These are phyloP conservation scores for Boletus patriciae DNA, from an alignment of 768 basidiomycete species.

Conservation along the genomic window DNA sequence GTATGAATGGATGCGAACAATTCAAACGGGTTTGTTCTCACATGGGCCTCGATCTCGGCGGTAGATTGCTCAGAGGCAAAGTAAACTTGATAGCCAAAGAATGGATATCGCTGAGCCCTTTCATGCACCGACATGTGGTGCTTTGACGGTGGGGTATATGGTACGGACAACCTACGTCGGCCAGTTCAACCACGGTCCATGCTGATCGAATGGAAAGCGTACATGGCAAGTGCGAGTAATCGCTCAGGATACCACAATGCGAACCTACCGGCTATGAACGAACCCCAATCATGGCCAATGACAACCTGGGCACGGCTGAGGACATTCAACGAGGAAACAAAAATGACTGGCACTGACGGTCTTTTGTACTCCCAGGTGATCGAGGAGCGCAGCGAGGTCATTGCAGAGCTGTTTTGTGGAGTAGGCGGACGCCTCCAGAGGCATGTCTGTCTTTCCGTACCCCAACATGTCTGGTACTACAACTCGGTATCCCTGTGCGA, in stretches of 20 bases:
- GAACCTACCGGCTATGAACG: slow-evolving; percentile 61
- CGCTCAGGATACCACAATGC: slow-evolving; percentile 72
- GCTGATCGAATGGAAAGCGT: slow-evolving; percentile 24
- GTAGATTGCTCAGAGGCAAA: slow-evolving; percentile 56
- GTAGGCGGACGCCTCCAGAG: slow-evolving; percentile 53
- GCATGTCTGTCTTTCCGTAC: slow-evolving; percentile 68
- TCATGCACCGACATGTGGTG: slow-evolving; percentile 51
- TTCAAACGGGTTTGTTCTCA: slow-evolving; percentile 27
- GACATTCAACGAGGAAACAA: neutral
- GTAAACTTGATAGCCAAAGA: slow-evolving; percentile 68
- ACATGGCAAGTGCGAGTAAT: slow-evolving; percentile 60
- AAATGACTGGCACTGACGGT: slow-evolving; percentile 44
- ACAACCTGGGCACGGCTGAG: slow-evolving; percentile 45
- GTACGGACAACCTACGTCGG: slow-evolving; percentile 56
- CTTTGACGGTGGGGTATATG: slow-evolving; percentile 60
- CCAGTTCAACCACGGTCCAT: neutral
- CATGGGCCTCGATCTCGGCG: slow-evolving; percentile 55
- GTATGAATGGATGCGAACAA: slow-evolving; percentile 11
- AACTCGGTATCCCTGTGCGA: slow-evolving; percentile 58
- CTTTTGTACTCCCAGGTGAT: slow-evolving; percentile 49
- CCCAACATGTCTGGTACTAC: slow-evolving; percentile 53
- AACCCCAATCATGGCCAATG: slow-evolving; percentile 84
- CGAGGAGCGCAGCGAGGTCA: slow-evolving; percentile 67
- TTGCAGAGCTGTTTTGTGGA: slow-evolving; percentile 56
- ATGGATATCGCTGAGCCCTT: slow-evolving; percentile 51